Evolutionary conservation across 495 filamentous ascomycete species (phyloP).

Genomic region (Wilcoxina mikolae): DNA sequence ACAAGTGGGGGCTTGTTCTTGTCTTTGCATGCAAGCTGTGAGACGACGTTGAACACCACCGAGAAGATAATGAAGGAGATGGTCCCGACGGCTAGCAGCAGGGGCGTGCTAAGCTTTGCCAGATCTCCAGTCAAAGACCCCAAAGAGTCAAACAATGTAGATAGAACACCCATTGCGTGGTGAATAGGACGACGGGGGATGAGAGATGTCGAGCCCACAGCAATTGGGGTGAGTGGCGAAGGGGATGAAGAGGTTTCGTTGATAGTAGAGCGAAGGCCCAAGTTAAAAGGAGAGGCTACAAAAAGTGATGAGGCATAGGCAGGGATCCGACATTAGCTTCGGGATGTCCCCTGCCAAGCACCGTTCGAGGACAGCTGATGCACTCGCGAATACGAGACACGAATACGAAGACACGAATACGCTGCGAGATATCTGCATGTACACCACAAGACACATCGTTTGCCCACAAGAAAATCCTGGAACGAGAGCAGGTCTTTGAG

Average conservation of each 20-base stretch:
- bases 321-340: neutral
- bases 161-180: slow-evolving; percentile 20
- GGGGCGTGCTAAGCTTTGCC: slow-evolving; percentile 30
- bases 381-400: neutral
- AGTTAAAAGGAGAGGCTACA: neutral
- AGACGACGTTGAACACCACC: slow-evolving; percentile 50
- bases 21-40: slow-evolving; percentile 55
- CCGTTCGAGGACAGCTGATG: neutral
- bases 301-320: neutral
- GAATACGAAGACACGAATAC: no score
- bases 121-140: slow-evolving; percentile 29
- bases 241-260: neutral
- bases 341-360: neutral
- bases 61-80: slow-evolving; percentile 36
- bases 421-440: no score
- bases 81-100: slow-evolving; percentile 28
- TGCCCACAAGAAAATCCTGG: no score
- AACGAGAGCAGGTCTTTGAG: no score
- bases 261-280: neutral
- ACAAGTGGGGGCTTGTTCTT: slow-evolving; percentile 64
- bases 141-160: slow-evolving; percentile 16
- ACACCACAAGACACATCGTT: no score
- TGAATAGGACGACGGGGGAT: neutral
- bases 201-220: neutral
- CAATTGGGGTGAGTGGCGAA: neutral